These are phyloP conservation scores for Mortierella sp. DNA, from an alignment of 371 early-diverging fungal species.

Conservation along the genomic window DNA sequence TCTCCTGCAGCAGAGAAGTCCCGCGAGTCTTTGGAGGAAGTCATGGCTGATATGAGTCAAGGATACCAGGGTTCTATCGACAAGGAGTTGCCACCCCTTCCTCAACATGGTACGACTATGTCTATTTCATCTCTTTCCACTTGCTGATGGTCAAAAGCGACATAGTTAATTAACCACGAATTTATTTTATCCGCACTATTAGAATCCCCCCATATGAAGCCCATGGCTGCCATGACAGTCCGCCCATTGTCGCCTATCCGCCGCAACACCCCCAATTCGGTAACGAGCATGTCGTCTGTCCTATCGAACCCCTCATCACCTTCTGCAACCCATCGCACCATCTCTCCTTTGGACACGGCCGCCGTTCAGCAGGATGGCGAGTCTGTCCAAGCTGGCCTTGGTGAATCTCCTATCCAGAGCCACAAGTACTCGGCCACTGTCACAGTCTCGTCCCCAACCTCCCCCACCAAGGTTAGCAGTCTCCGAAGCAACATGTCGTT, in stretches of 20 bases:
- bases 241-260: conserved; percentile 57
- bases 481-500: conserved; percentile 22
- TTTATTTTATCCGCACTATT: too few relatives aligned
- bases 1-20: conserved; percentile 14
- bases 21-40: conserved; percentile 11
- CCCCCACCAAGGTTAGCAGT: not conserved
- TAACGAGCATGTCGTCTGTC: conserved; percentile 33
- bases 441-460: not conserved
- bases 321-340: not conserved
- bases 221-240: conserved; percentile 21
- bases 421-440: conserved; percentile 1
- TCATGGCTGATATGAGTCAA: conserved; percentile 10
- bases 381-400: not conserved
- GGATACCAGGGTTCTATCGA: not conserved
- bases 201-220: conserved; percentile 7
- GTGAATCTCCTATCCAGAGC: conserved; percentile 5
- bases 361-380: conserved; percentile 11
- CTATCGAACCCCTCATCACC: conserved; percentile 36
- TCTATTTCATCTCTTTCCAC: not conserved
- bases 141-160: not conserved
- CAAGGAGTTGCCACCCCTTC: conserved; percentile 36
- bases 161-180: not conserved
- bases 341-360: conserved; percentile 15
- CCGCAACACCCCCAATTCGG: conserved; percentile 23
- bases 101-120: conserved; percentile 37